These are phyloP conservation scores for Diaporthe nobilis DNA, from an alignment of 2,329 filamentous ascomycete species.

Conservation along the genomic window DNA sequence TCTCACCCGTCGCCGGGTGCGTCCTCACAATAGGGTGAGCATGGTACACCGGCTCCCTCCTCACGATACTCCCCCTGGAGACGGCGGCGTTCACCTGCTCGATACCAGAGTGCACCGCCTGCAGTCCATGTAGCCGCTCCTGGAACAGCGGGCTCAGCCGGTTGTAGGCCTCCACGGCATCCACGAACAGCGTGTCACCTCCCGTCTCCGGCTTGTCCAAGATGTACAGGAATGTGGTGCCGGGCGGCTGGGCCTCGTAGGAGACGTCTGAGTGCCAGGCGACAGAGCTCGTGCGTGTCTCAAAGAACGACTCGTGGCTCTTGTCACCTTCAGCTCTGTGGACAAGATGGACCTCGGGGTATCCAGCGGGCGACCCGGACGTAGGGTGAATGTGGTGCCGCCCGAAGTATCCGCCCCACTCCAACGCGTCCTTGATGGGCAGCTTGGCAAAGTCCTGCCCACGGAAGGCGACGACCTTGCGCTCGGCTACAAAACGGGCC, in stretches of 20 bases:
- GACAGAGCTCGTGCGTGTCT: constrained; percentile 80
- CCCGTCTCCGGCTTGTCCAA: constrained; percentile 86
- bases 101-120: constrained; percentile 84
- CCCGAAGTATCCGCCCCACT: constrained; percentile 72
- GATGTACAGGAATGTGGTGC: constrained; percentile 90
- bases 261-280: constrained; percentile 93
- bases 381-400: constrained; percentile 81
- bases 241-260: constrained; percentile 89
- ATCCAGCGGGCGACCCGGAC: constrained; percentile 77
- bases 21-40: constrained; percentile 85
- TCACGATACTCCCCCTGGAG: constrained; percentile 77
- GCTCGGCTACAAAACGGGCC: constrained; percentile 76
- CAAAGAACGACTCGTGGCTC: constrained; percentile 71
- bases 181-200: constrained; percentile 87
- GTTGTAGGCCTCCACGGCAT: constrained; percentile 85
- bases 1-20: constrained; percentile 87
- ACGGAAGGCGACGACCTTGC: constrained; percentile 79
- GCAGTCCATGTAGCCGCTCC: constrained; percentile 83
- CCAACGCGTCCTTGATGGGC: constrained; percentile 74
- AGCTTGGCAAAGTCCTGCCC: constrained; percentile 77
- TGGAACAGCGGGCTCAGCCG: constrained; percentile 84
- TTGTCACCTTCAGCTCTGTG: constrained; percentile 78
- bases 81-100: constrained; percentile 83
- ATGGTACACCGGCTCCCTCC: constrained; percentile 81
- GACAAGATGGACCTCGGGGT: constrained; percentile 79